A percentile compares a stretch with the other conserved stretches of the same genome.
These are phyloP conservation scores for Candida chilensis DNA, from an alignment of 805 yeast species.

Conservation along the genomic window DNA sequence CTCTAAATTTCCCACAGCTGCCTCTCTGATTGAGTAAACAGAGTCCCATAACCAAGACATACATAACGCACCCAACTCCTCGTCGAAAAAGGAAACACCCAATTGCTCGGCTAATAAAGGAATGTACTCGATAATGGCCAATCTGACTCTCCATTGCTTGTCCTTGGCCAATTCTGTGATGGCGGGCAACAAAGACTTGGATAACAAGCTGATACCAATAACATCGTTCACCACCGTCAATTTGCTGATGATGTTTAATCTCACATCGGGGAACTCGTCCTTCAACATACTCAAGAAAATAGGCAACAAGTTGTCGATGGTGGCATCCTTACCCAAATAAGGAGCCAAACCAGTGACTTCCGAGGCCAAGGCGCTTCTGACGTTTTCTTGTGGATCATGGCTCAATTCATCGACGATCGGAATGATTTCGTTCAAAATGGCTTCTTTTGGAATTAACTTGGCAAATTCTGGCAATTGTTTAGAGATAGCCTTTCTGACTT, in stretches of 20 bases:
- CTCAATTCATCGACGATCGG: constrained; percentile 81
- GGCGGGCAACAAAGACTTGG: constrained; percentile 88
- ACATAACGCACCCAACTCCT: constrained; percentile 82
- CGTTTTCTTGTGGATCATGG: constrained; percentile 87
- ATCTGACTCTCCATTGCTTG: constrained; percentile 94
- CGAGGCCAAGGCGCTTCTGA: constrained; percentile 85
- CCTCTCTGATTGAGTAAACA: constrained; percentile 92
- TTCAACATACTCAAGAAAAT: constrained; percentile 87
- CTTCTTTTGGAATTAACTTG: constrained; percentile 37
- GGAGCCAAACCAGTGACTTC: constrained; percentile 85
- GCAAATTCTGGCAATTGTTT: constrained; percentile 81
- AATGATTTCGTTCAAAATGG: constrained; percentile 60
- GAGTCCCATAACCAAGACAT: constrained; percentile 99
- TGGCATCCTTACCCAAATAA: constrained; percentile 72
- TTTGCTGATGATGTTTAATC: constrained; percentile 88
- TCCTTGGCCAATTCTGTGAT: constrained; percentile 94
- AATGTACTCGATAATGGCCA: constrained; percentile 93
- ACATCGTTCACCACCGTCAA: constrained; percentile 89
- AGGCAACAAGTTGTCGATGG: constrained; percentile 77
- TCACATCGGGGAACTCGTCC: constrained; percentile 95
- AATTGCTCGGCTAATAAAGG: constrained; percentile 91
- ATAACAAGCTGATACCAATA: constrained; percentile 81
- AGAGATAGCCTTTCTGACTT: constrained; percentile 91
- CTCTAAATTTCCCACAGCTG: constrained; percentile 80
- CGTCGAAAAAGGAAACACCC: constrained; percentile 89